Evolutionary conservation across 2,329 filamentous ascomycete species (phyloP), one percentile per base, ranked within the genome.

Genomic region (Fusarium stilboides): DNA sequence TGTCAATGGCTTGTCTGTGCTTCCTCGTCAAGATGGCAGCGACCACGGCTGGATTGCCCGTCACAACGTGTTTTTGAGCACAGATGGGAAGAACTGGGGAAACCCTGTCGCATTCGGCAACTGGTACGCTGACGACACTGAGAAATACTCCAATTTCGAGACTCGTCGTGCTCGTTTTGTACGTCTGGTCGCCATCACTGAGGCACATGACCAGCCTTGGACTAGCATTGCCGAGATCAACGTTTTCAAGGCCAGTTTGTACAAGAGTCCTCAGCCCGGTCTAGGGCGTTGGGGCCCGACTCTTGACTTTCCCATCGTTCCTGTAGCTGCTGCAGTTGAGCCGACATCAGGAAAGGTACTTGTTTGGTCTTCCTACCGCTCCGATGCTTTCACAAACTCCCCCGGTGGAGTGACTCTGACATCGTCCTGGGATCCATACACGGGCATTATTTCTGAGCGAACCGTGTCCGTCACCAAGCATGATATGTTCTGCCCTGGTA

Each of bases 401-500:
- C 66, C 37, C 34, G 65, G 57, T 2, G 62, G 62, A 1, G 12
- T 55, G 1, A 69, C 67, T 2, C 42, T 69, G 10, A 66, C 56
- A 0, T 66, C 67, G 8, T 42, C 45, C 6, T 69, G 65, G 65
- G 57, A 69, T 17, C 65, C 57, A 3, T 22, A 28, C 2, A 63
- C 14, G 0, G 49, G 56, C 3, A 17, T 54, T 6, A 53, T 70
- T 12, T 40, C 57, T 2, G 42, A 63, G 17, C 65, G 57, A 17
- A 56, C 59, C 24, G 34, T 82, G 9, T 74, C 77, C 43, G 73
- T 84, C 60, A 87, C 83, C 0, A 69, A 80, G 6, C 84, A 87
- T 67, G 85, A 87, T 69, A 87, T 87, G 85, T 87, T 87, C 67
- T 88, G 86, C 69, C 86, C 87, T 0, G 87, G 86, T 3, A 85